phyloP scores from a whole-genome alignment of 1,139 yeast genomes.

The Diutina neorugosa region DNA sequence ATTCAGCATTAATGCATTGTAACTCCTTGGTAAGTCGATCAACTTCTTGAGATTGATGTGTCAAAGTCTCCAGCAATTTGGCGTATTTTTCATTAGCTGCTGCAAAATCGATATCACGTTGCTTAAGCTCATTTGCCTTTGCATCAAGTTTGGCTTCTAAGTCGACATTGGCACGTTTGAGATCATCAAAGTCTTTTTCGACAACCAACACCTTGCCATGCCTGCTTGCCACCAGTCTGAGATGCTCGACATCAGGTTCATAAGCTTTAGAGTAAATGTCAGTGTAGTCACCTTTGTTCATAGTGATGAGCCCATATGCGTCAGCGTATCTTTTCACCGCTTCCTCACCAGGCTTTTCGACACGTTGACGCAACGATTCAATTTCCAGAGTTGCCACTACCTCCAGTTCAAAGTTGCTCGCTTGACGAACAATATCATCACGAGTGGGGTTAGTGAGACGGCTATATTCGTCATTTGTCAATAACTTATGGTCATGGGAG shows the following conservation, averaged over 20 bases:
- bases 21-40: background rate
- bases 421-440: background rate
- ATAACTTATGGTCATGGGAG: background rate
- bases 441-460: background rate
- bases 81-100: background rate
- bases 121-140: background rate
- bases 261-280: background rate
- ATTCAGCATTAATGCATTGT: background rate
- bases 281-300: background rate
- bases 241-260: background rate
- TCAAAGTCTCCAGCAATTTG: background rate
- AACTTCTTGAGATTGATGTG: background rate
- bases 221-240: background rate
- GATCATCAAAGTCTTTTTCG: background rate
- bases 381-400: background rate
- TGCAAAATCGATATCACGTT: background rate
- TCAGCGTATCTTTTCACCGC: background rate
- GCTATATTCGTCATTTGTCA: background rate
- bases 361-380: background rate
- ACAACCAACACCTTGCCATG: background rate
- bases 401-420: background rate
- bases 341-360: background rate
- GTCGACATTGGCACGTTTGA: background rate
- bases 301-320: background rate
- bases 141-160: background rate